A percentile compares a stretch with the other conserved stretches of the same genome.
phyloP scores from a whole-genome alignment of 176 grass and related monocot species.

The Cymbopogon citratus region DNA sequence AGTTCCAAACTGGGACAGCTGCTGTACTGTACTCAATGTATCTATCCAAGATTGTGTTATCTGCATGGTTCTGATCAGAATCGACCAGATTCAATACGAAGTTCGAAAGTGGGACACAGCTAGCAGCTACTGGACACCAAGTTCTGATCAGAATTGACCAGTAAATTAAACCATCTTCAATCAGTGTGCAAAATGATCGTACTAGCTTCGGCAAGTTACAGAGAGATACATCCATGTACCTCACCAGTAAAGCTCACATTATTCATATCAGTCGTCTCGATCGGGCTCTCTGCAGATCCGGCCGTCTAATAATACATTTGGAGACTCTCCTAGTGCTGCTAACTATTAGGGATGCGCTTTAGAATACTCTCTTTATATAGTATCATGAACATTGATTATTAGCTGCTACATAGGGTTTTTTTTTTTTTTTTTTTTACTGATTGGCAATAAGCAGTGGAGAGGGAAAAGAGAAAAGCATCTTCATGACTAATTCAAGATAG shows the following conservation, averaged over 20 bases:
- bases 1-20: neutral
- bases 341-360: too few species aligned
- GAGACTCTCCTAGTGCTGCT: neutral
- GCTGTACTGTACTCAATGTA: neutral
- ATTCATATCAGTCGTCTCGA: neutral
- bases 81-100: neutral
- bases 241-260: neutral
- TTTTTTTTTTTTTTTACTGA: too few species aligned
- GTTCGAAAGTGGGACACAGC: neutral
- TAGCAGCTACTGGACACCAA: neutral
- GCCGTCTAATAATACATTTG: neutral
- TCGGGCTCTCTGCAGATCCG: neutral
- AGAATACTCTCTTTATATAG: too few species aligned
- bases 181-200: neutral
- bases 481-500: neutral
- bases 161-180: neutral
- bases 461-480: neutral
- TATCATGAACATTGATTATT: too few species aligned
- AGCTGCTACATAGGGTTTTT: too few species aligned
- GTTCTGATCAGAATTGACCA: neutral
- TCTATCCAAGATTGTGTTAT: neutral
- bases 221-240: neutral
- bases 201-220: neutral
- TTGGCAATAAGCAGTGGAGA: neutral
- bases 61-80: neutral